Conservation (phyloP, 139 green algal genomes). For the Limnomonas spitsbergensis region DNA sequence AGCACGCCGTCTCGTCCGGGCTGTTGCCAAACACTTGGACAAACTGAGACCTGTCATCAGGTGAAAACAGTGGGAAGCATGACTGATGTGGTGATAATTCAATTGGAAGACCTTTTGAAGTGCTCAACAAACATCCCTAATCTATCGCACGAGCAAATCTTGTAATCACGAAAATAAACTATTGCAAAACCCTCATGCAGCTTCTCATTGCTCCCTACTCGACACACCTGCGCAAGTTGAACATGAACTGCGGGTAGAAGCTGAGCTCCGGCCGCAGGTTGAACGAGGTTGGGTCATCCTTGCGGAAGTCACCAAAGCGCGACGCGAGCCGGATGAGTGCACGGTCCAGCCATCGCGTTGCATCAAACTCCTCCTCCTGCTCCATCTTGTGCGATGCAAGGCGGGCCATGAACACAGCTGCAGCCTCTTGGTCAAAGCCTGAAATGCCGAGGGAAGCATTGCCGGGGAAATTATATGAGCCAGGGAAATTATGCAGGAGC, state of each 20-base stretch:
- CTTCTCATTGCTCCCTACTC: too few species aligned
- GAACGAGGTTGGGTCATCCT: constrained; percentile 93
- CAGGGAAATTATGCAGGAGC: too few species aligned
- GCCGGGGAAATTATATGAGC: too few species aligned
- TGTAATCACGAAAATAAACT: too few species aligned
- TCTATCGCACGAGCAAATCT: too few species aligned
- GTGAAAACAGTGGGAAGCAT: too few species aligned
- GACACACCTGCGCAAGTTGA: constrained; percentile 81
- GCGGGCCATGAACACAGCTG: constrained; percentile 83
- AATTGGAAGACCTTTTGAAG: too few species aligned
- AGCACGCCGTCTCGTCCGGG: constrained; percentile 96
- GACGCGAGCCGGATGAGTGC: constrained; percentile 71
- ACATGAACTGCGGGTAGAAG: constrained; percentile 99
- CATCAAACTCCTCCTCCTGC: constrained; percentile 94
- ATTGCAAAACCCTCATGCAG: too few species aligned
- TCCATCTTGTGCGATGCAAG: constrained; percentile 86
- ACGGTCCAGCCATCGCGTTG: constrained; percentile 90
- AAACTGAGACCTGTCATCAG: constrained; percentile 17
- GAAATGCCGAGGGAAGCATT: constrained; percentile 11
- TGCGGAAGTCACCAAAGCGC: constrained; percentile 55
- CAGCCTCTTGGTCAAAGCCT: constrained; percentile 95
- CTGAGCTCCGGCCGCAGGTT: constrained; percentile 77
- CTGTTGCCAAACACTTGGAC: constrained; percentile 88
- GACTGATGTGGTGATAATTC: too few species aligned
- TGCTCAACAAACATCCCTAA: too few species aligned